These are phyloP conservation scores for Dryadomyces sulphureus DNA, from an alignment of 2,329 filamentous ascomycete species.

Conservation along the genomic window DNA sequence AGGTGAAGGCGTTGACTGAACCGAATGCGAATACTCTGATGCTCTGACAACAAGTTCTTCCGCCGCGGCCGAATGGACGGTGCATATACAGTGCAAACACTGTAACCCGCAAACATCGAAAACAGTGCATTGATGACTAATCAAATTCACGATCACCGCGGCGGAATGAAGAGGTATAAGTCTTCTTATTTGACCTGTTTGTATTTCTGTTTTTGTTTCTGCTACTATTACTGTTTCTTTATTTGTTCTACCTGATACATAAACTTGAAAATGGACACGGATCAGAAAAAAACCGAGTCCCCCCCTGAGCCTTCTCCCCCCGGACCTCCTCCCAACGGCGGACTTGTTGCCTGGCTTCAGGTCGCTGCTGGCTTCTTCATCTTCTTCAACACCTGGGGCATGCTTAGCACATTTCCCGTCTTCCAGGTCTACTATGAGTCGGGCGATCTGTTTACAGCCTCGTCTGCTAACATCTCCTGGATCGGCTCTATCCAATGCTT, in stretches of 20 bases:
- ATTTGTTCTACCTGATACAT: too few relatives aligned
- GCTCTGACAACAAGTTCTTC: not conserved
- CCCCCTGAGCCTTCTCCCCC: not conserved
- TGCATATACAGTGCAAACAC: too few relatives aligned
- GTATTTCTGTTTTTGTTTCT: too few relatives aligned
- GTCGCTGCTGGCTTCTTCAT: conserved; percentile 23
- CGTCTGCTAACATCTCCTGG: conserved; percentile 23
- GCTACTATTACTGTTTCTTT: too few relatives aligned
- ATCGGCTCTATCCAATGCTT: conserved; percentile 32
- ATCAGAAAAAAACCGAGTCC: not conserved
- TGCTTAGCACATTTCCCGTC: conserved; percentile 30
- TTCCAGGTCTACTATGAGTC: conserved; percentile 40
- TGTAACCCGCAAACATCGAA: too few relatives aligned
- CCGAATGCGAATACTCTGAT: too few relatives aligned
- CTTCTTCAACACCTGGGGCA: conserved; percentile 39
- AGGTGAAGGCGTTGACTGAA: too few relatives aligned
- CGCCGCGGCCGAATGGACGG: not conserved
- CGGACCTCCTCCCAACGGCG: conserved; percentile 1
- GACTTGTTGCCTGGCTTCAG: conserved; percentile 4
- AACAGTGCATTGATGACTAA: too few relatives aligned
- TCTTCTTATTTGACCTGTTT: too few relatives aligned
- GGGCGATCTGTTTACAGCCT: conserved; percentile 14
- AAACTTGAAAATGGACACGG: too few relatives aligned
- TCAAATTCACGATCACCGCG: too few relatives aligned
- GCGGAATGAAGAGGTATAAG: too few relatives aligned